These are phyloP conservation scores for Chaetothyriales sp. DNA, from an alignment of 2,329 filamentous ascomycete species.

Conservation along the genomic window DNA sequence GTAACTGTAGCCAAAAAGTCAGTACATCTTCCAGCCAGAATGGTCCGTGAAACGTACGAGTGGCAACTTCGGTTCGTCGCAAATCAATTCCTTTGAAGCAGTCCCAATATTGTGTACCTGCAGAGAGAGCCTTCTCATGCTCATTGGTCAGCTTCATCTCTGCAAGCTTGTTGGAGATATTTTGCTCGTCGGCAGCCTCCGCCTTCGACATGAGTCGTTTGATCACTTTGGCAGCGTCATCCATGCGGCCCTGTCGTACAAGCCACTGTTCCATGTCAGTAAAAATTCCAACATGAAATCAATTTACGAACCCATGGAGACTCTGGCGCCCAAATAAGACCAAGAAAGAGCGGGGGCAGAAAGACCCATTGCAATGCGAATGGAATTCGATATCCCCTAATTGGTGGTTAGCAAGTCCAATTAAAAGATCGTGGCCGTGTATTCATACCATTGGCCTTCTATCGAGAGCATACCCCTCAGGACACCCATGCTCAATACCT, in stretches of 20 bases:
- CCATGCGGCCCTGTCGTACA: slow-evolving; percentile 31
- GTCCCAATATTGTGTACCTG: slow-evolving; percentile 20
- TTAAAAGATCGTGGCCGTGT: background rate
- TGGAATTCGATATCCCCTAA: slow-evolving; percentile 22
- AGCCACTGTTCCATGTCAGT: slow-evolving; percentile 23
- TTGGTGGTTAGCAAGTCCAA: background rate
- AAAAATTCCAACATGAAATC: background rate
- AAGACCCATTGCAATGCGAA: slow-evolving; percentile 23
- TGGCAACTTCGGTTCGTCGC: slow-evolving; percentile 30
- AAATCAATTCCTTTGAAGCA: slow-evolving; percentile 23
- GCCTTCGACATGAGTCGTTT: slow-evolving; percentile 29
- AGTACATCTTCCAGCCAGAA: slow-evolving; percentile 25
- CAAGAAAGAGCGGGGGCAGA: slow-evolving; percentile 15
- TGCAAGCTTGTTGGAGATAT: slow-evolving; percentile 19
- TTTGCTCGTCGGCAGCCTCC: slow-evolving; percentile 16
- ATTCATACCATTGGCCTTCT: slow-evolving; percentile 19
- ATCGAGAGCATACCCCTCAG: slow-evolving; percentile 19
- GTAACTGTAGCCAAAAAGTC: slow-evolving; percentile 27
- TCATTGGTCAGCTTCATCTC: slow-evolving; percentile 20
- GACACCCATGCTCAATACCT: slow-evolving; percentile 25
- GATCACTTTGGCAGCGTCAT: slow-evolving; percentile 32
- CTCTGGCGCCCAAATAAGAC: slow-evolving; percentile 26
- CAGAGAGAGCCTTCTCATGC: slow-evolving; percentile 16
- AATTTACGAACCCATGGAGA: slow-evolving; percentile 27
- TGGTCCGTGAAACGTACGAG: slow-evolving; percentile 15